These are phyloP conservation scores for Boletus reticuloceps DNA, from an alignment of 768 basidiomycete species.

Conservation along the genomic window DNA sequence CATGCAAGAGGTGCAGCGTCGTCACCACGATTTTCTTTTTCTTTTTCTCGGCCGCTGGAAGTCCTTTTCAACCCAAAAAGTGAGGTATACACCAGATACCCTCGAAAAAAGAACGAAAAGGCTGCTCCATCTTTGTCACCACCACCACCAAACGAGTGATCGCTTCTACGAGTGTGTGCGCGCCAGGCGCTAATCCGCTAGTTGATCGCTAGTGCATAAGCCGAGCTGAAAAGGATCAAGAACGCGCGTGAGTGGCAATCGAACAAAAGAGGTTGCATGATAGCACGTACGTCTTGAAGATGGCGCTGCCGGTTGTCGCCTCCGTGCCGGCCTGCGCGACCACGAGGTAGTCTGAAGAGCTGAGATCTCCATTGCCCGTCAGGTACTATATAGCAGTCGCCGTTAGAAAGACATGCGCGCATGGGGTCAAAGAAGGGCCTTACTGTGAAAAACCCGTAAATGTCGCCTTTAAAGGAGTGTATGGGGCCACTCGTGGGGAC, in stretches of 20 bases:
- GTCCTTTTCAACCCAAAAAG: too few species aligned
- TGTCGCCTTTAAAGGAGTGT: constrained; percentile 51
- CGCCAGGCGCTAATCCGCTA: constrained; percentile 19
- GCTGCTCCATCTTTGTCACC: too few species aligned
- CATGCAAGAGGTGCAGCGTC: too few species aligned
- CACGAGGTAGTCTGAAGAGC: constrained; percentile 52
- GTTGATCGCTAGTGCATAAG: constrained; percentile 46
- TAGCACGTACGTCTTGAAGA: constrained; percentile 48
- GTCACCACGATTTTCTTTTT: too few species aligned
- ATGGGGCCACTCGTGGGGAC: constrained; percentile 37
- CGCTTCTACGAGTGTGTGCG: too few species aligned
- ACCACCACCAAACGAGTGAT: too few species aligned
- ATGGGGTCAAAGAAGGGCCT: not conserved
- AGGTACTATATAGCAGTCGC: constrained; percentile 45
- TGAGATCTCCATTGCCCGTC: constrained; percentile 42
- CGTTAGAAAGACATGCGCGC: not conserved
- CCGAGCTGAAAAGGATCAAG: constrained; percentile 30
- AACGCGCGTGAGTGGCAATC: not conserved
- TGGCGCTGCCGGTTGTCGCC: constrained; percentile 55
- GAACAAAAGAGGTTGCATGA: not conserved
- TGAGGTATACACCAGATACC: too few species aligned
- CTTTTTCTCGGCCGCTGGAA: too few species aligned
- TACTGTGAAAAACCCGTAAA: constrained; percentile 52
- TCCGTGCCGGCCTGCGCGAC: constrained; percentile 65
- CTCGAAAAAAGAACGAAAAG: too few species aligned